Conservation (phyloP, 331 rosid genomes). For the Dryas integrifolia region DNA sequence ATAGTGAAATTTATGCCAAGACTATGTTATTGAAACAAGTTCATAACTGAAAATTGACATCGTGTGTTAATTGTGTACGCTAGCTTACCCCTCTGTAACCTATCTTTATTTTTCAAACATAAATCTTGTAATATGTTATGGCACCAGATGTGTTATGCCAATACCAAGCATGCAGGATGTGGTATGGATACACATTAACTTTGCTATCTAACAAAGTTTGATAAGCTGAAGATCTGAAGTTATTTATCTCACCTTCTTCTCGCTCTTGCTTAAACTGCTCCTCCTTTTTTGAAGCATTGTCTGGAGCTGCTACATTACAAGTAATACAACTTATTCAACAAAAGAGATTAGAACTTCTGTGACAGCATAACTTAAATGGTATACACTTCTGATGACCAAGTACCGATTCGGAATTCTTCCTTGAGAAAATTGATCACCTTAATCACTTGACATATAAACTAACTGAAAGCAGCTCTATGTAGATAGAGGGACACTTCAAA, state of each 20-base stretch:
- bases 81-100: not conserved
- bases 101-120: not conserved
- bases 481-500: not conserved
- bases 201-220: not conserved
- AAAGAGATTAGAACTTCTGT: not conserved
- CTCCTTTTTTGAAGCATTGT: conserved; percentile 23
- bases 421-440: not conserved
- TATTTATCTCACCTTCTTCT: conserved; percentile 23
- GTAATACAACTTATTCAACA: not conserved
- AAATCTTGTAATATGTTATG: not conserved
- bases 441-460: not conserved
- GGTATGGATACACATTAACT: conserved; percentile 1
- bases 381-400: not conserved
- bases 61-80: not conserved
- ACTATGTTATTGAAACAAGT: not conserved
- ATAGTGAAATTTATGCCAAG: not conserved
- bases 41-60: not conserved
- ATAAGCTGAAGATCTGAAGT: conserved; percentile 13
- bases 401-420: not conserved
- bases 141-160: not conserved
- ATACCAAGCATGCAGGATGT: conserved; percentile 2
- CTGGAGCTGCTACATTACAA: conserved; percentile 14
- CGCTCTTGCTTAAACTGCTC: conserved; percentile 17
- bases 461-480: not conserved
- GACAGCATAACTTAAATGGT: not conserved